Evolutionary conservation across 306 rosid genomes (phyloP).

Genomic region (Oxytropis ochrocephala): DNA sequence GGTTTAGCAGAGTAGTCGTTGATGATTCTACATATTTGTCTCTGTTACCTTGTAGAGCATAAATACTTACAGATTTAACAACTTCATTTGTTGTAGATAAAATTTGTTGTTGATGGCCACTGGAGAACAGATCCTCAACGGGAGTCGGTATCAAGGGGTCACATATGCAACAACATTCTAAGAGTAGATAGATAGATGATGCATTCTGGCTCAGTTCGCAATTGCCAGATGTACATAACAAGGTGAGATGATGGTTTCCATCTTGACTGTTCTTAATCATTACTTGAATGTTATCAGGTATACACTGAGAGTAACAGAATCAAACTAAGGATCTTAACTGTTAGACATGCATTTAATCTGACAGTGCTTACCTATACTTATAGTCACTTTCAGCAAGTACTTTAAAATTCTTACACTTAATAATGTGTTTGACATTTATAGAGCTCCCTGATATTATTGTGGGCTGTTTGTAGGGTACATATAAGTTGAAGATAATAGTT

Average conservation of each 20-base stretch:
- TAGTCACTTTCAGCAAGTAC: not conserved
- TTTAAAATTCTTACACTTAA: not conserved
- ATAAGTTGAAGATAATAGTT: constrained; percentile 4
- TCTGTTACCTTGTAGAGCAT: not conserved
- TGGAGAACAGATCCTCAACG: constrained; percentile 72
- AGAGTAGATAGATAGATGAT: constrained; percentile 52
- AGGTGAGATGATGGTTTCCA: constrained; percentile 18
- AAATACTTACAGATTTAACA: not conserved
- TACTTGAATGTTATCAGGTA: not conserved
- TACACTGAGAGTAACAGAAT: not conserved
- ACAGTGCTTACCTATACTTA: not conserved
- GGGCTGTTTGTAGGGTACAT: constrained; percentile 22
- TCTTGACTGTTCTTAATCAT: not conserved
- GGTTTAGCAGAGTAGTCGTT: not conserved
- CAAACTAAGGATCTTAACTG: not conserved
- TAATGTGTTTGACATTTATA: not conserved
- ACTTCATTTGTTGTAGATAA: constrained; percentile 52
- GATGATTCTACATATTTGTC: not conserved
- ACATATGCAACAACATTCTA: constrained; percentile 75
- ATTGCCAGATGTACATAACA: constrained; percentile 11
- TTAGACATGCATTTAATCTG: constrained; percentile 1
- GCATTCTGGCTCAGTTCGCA: constrained; percentile 15
- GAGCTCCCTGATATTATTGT: not conserved
- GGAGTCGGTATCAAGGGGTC: constrained; percentile 54
- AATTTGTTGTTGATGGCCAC: constrained; percentile 81